These are phyloP conservation scores for Eucalyptus globulus DNA, from an alignment of 345 rosid genomes.

Conservation along the genomic window DNA sequence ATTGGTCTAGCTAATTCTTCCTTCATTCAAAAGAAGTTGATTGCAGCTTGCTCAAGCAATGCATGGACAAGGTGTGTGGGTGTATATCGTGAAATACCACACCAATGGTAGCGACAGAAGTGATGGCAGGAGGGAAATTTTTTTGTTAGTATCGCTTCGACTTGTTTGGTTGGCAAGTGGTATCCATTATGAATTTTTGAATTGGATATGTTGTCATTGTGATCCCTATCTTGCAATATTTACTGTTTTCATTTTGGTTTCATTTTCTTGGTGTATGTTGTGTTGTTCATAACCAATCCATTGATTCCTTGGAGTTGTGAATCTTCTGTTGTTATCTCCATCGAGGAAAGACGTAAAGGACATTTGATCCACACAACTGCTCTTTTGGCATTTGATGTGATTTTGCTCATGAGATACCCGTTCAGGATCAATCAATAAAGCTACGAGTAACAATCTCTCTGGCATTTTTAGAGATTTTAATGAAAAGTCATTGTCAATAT, in stretches of 20 bases:
- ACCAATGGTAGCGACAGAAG: fast-evolving
- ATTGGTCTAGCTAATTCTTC: background rate
- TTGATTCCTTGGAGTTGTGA: background rate
- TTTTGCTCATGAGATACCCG: background rate
- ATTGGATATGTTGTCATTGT: background rate
- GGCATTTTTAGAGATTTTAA: background rate
- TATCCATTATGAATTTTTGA: background rate
- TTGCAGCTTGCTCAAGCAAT: background rate
- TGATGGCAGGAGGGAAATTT: background rate
- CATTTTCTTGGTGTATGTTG: background rate
- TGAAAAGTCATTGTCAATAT: background rate
- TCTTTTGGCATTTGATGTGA: background rate
- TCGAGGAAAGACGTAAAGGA: fast-evolving
- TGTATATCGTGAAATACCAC: background rate
- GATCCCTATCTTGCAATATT: background rate
- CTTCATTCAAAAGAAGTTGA: background rate
- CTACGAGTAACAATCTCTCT: fast-evolving
- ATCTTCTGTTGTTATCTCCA: background rate
- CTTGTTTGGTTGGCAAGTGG: background rate
- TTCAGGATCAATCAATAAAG: background rate
- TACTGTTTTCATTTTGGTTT: background rate
- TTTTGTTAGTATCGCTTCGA: fast-evolving
- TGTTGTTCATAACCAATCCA: background rate
- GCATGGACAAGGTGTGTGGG: background rate
- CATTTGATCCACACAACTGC: background rate